Evolutionary conservation across 495 filamentous ascomycete species (phyloP), one percentile per base, ranked within the genome.

Genomic region (Penicillium ucsense): DNA sequence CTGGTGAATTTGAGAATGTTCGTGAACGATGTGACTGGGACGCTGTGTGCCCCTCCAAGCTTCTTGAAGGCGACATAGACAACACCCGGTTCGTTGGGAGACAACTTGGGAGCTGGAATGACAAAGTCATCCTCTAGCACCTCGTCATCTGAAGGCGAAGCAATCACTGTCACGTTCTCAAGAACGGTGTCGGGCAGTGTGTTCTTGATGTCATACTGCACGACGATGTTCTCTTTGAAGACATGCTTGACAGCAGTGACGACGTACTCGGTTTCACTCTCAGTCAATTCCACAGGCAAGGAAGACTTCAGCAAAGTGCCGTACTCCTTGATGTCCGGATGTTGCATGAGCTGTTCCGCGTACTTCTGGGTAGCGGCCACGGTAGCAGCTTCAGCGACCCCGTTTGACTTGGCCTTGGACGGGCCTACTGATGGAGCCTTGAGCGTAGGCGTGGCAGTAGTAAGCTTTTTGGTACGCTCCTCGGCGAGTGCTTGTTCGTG

Each of bases 121-220:
- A 95, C 91, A 67, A 97, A 96, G 33, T 95, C 87, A 58, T 97
- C 94, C 55, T 85, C 82, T 44, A 85, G 59, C 1, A 71, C 59
- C 35, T 95, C 88, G 27, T 89, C 87, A 34, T 91, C 88, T 0
- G 85, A 76, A 1, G 92, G 88, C 0, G 86, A 83, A n/a, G 86
- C 83, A 8, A 89, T 77, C 40, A 98, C 84, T 5, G 88, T 88
- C 34, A 96, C 89, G 42, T 96, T 89, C 56, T 92, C 84, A 35
- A 99, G 73, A 40, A 97, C 78, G 38, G 86, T 91, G 47, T 89
- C 88, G 3, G 86, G 81, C 10, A 99, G 79, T 3, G 94, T 99
- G 71, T 99, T 99, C 74, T 95, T 96, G 64, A 99, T 81, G 57
- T 96, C 88, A 68, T 94, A 97, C 64, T 99, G 94, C 43, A 99